Evolutionary conservation across 306 rosid genomes (phyloP).

Genomic region (Betula pendula): DNA sequence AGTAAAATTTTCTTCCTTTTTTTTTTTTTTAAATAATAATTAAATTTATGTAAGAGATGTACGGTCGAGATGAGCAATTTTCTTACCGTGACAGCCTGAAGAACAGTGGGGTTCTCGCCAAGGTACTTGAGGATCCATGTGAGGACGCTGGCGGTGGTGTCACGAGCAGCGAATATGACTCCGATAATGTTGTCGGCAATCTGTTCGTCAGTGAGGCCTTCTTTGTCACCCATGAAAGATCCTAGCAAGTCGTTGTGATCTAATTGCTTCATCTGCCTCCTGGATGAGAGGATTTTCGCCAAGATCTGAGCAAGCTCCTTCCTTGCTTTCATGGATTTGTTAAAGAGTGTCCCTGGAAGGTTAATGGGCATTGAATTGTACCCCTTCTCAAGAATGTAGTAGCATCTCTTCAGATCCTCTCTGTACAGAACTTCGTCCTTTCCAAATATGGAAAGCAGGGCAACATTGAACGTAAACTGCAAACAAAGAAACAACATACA

Average conservation of each 20-base stretch:
- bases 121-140: slow-evolving; percentile 93
- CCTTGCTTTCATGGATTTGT: slow-evolving; percentile 89
- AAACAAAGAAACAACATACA: slow-evolving; percentile 17
- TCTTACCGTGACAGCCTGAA: slow-evolving; percentile 83
- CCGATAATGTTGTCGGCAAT: slow-evolving; percentile 93
- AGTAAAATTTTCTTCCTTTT: not conserved
- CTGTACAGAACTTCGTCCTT: slow-evolving; percentile 70
- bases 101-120: slow-evolving; percentile 75
- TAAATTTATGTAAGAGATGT: not conserved
- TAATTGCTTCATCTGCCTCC: slow-evolving; percentile 57
- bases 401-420: slow-evolving; percentile 78
- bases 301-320: slow-evolving; percentile 78
- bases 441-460: slow-evolving; percentile 83
- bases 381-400: slow-evolving; percentile 78
- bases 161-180: slow-evolving; percentile 94
- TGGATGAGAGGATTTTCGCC: slow-evolving; percentile 61
- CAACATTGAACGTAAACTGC: slow-evolving; percentile 90
- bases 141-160: slow-evolving; percentile 92
- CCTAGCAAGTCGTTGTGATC: slow-evolving; percentile 70
- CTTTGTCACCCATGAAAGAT: slow-evolving; percentile 79
- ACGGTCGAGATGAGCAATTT: not conserved
- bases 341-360: slow-evolving; percentile 79
- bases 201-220: slow-evolving; percentile 84
- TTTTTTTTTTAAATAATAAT: too few relatives aligned
- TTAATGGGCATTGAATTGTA: slow-evolving; percentile 97